Evolutionary conservation across 2,329 filamentous ascomycete species (phyloP), one percentile per base, ranked within the genome.

Genomic region (Cryphonectria japonica): DNA sequence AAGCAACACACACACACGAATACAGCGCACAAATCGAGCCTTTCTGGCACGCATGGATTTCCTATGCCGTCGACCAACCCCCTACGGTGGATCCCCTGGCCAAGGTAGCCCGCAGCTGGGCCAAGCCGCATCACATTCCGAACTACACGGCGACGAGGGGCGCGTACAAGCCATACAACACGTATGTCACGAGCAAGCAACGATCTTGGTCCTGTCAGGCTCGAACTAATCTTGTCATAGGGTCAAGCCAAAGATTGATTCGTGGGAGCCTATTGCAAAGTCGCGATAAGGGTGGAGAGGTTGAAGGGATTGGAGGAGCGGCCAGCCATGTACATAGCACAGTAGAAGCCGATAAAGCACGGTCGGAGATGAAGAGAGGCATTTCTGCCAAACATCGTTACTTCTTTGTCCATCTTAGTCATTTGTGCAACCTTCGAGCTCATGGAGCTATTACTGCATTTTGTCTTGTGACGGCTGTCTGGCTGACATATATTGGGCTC

Each of bases 11-110:
- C 69, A 50, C 43, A 69, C 63, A 16, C 65, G 41, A 68, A 50
- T 41, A 72, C 75, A 92, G 90, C 73, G 89, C 89, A 71, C 93
- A 98, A 69, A 93, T 98, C 77, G 95, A 98, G 83, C 95, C 95
- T 66, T 93, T 95, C 82, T 99, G 96, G 96, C 96, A 98, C 84
- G 94, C 93, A 41, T 99, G 96, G 96, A 94, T 99, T 77, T 94
- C 94, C 75, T 98, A 99, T 84, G 85, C 91, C 83, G 91, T 97
- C 77, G 94, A 98, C 82, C 92, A 93, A 82, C 90, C 95, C 52
- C 96, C 96, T 1, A 88, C 86, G 52, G 83, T 92, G 78, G 96
- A 99, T 80, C 84, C 90, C 67, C 81, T 96, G 73, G 79, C 97
- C 74, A 87, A 90, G 77, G 86, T 89, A 75, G 82, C 89, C 63